Conservation (phyloP, 2,329 filamentous ascomycete genomes). For the Aspergillus awamori region DNA sequence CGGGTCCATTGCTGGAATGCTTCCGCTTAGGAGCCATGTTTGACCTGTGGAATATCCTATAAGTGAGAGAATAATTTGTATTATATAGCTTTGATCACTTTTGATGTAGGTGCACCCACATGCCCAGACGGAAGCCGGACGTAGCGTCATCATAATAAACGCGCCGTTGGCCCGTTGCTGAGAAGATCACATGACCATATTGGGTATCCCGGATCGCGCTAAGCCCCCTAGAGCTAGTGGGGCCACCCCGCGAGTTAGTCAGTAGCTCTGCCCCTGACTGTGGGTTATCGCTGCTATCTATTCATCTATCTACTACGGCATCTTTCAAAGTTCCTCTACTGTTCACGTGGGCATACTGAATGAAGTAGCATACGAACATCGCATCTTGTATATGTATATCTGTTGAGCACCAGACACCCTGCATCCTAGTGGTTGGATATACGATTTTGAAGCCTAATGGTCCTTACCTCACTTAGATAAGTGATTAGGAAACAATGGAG, state of each 20-base stretch:
- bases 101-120: background rate
- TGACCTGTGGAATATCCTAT: background rate
- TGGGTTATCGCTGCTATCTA: background rate
- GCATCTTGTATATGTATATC: too few species aligned
- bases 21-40: conserved; percentile 32
- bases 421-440: too few species aligned
- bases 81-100: background rate
- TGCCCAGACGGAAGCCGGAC: background rate
- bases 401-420: too few species aligned
- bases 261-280: background rate
- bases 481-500: background rate
- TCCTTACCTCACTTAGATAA: background rate
- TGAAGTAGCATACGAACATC: too few species aligned
- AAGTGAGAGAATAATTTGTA: background rate
- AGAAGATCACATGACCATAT: background rate
- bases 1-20: conserved; percentile 26
- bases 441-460: background rate
- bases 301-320: background rate
- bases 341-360: too few species aligned
- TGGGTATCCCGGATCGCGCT: background rate
- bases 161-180: conserved; percentile 3
- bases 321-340: too few species aligned
- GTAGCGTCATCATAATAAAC: conserved; percentile 4
- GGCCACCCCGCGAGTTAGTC: background rate
- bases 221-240: background rate